phyloP scores from a whole-genome alignment of 2,329 filamentous ascomycete species.

The Alternaria tenuissima region DNA sequence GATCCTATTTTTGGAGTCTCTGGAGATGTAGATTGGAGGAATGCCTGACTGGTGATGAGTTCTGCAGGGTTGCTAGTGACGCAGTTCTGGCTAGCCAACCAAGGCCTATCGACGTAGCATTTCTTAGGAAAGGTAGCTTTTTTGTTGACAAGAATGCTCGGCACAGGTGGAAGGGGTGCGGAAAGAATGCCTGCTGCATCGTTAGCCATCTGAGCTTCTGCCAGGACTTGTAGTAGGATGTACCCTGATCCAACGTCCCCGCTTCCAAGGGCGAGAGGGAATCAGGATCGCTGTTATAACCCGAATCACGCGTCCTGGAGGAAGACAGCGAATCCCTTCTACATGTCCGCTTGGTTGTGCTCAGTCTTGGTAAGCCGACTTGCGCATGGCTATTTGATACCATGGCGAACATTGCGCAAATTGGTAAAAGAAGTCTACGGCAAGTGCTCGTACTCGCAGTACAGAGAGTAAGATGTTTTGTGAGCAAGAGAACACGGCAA shows the following conservation, averaged over 20 bases:
- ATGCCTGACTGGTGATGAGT: background rate
- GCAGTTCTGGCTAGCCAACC: background rate
- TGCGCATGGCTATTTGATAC: conserved; percentile 14
- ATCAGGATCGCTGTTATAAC: conserved; percentile 42
- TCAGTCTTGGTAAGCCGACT: conserved; percentile 28
- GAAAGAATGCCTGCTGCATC: conserved; percentile 14
- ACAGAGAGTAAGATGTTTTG: background rate
- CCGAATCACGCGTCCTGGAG: conserved; percentile 40
- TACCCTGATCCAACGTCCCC: conserved; percentile 24
- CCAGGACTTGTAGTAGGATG: background rate
- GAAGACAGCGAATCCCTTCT: conserved; percentile 40
- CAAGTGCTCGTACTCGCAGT: conserved; percentile 11
- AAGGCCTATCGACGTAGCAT: conserved; percentile 6
- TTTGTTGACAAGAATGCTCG: conserved; percentile 11
- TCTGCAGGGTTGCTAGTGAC: conserved; percentile 10
- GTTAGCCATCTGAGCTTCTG: conserved; percentile 14
- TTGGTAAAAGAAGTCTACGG: background rate
- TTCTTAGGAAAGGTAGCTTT: conserved; percentile 18
- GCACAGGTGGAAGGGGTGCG: conserved; percentile 9
- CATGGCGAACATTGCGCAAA: conserved; percentile 26
- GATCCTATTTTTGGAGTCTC: background rate
- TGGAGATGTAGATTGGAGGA: background rate
- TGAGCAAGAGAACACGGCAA: background rate
- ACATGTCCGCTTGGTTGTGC: conserved; percentile 22
- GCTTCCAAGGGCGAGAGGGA: conserved; percentile 38